phyloP scores from a whole-genome alignment of 2,329 filamentous ascomycete genomes.

The Tolypocladium ovalisporum region DNA sequence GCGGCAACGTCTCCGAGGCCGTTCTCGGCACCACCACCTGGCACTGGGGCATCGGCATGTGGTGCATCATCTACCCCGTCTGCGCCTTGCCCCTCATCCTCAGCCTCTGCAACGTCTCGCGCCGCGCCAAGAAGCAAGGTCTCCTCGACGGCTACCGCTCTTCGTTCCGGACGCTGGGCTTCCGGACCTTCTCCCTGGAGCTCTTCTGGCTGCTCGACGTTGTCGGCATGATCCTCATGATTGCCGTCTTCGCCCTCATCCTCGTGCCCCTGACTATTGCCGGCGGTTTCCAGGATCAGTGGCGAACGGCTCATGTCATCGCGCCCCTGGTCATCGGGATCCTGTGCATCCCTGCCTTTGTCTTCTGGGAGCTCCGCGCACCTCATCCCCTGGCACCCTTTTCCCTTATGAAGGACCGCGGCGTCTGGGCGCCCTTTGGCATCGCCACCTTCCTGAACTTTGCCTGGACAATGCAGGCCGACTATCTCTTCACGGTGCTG shows the following conservation, averaged over 20 bases:
- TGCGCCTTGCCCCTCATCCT: slow-evolving; percentile 44
- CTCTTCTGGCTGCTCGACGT: slow-evolving; percentile 28
- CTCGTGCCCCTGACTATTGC: slow-evolving; percentile 44
- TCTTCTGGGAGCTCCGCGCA: slow-evolving; percentile 41
- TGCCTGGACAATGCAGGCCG: slow-evolving; percentile 45
- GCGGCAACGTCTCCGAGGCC: slow-evolving; percentile 41
- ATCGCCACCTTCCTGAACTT: slow-evolving; percentile 39
- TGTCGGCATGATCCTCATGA: slow-evolving; percentile 33
- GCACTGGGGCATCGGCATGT: slow-evolving; percentile 56
- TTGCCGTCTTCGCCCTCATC: slow-evolving; percentile 34
- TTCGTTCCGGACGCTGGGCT: slow-evolving; percentile 3
- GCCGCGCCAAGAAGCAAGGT: background rate
- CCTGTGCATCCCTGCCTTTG: slow-evolving; percentile 34
- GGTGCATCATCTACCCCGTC: slow-evolving; percentile 47
- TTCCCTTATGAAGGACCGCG: slow-evolving; percentile 44
- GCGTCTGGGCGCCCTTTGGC: slow-evolving; percentile 48
- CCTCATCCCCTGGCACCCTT: slow-evolving; percentile 45
- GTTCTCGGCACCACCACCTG: slow-evolving; percentile 42
- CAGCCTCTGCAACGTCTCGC: slow-evolving; percentile 23
- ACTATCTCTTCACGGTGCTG: slow-evolving; percentile 49
- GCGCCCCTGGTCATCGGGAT: slow-evolving; percentile 40
- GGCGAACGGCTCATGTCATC: slow-evolving; percentile 39
- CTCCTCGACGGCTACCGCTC: slow-evolving; percentile 23
- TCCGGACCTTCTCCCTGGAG: slow-evolving; percentile 1
- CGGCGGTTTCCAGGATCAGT: slow-evolving; percentile 33